phyloP scores from a whole-genome alignment of 1,284 basidiomycete genomes.

The Ceratorhiza oryzae-sativae region DNA sequence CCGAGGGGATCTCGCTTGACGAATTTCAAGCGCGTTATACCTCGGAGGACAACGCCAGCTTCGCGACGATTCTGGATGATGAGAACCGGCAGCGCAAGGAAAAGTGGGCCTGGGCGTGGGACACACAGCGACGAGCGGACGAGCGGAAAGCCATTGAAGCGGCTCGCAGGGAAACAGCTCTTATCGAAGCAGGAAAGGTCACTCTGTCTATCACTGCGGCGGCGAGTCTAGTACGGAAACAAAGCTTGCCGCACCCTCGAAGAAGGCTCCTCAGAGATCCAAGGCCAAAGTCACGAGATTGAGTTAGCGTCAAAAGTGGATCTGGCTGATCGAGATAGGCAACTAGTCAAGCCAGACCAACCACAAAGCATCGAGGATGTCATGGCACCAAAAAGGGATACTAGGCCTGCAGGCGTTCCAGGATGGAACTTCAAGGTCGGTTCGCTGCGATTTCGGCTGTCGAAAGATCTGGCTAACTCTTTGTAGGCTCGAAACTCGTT shows the following conservation, averaged over 20 bases:
- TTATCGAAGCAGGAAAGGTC: conserved; percentile 60
- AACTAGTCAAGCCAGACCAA: conserved; percentile 40
- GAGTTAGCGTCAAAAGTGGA: conserved; percentile 47
- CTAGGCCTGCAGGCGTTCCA: conserved; percentile 71
- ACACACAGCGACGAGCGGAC: conserved; percentile 82
- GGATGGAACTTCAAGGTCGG: conserved; percentile 88
- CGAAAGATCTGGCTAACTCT: conserved; percentile 26
- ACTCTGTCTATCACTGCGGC: conserved; percentile 18
- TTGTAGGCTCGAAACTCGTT: conserved; percentile 83
- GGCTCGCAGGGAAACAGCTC: conserved; percentile 67
- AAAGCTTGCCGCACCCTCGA: neutral
- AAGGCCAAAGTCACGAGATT: conserved; percentile 11
- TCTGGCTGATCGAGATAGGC: conserved; percentile 54
- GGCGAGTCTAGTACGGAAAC: conserved; percentile 4
- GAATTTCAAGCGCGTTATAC: conserved; percentile 89
- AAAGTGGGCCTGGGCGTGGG: conserved; percentile 88
- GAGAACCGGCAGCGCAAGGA: conserved; percentile 84
- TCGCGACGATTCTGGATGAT: conserved; percentile 85
- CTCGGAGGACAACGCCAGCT: conserved; percentile 94
- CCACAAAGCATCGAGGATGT: conserved; percentile 59
- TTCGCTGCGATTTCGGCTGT: conserved; percentile 23
- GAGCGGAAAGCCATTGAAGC: conserved; percentile 66
- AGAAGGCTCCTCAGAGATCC: neutral
- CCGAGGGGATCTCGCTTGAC: conserved; percentile 74
- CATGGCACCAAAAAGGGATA: conserved; percentile 78